phyloP scores from a whole-genome alignment of 2,329 filamentous ascomycete species.

The Verticillium nubilum region DNA sequence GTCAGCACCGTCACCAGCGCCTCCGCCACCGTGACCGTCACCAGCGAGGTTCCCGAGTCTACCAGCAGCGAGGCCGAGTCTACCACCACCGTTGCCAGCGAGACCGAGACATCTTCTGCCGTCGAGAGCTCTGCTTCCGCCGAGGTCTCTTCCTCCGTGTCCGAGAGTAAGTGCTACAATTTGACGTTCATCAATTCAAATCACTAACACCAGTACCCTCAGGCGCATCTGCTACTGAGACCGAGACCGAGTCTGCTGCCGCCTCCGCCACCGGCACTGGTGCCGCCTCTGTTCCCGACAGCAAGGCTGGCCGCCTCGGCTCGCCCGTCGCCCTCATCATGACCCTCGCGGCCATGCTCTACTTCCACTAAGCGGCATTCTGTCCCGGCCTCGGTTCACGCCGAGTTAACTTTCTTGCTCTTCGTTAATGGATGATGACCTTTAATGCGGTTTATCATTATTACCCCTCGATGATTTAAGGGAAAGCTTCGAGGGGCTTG shows the following conservation, averaged over 20 bases:
- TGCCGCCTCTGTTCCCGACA: slow-evolving; percentile 23
- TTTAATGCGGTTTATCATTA: background rate
- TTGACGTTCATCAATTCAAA: background rate
- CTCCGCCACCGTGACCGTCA: slow-evolving; percentile 3
- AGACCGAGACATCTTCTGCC: slow-evolving; percentile 6
- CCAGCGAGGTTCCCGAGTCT: slow-evolving; percentile 1
- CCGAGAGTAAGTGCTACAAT: background rate
- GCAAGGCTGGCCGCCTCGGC: slow-evolving; percentile 19
- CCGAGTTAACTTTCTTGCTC: background rate
- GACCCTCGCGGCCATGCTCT: slow-evolving; percentile 31
- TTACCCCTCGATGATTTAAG: slow-evolving; percentile 8
- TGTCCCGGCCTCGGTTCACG: background rate
- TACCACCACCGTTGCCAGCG: slow-evolving; percentile 9
- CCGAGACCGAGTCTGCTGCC: slow-evolving; percentile 3
- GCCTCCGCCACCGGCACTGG: slow-evolving; percentile 30
- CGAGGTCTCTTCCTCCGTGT: slow-evolving; percentile 9
- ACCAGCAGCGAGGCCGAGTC: slow-evolving; percentile 11
- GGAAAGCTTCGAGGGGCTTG: slow-evolving; percentile 3
- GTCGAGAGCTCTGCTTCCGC: slow-evolving; percentile 10
- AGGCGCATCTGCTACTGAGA: background rate
- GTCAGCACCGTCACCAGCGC: background rate
- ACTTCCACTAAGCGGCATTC: slow-evolving; percentile 30
- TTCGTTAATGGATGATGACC: background rate
- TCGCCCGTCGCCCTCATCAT: slow-evolving; percentile 35
- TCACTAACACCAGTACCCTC: background rate